phyloP scores from a whole-genome alignment of 1,139 yeast genomes.

The Lodderomyces margitis region DNA sequence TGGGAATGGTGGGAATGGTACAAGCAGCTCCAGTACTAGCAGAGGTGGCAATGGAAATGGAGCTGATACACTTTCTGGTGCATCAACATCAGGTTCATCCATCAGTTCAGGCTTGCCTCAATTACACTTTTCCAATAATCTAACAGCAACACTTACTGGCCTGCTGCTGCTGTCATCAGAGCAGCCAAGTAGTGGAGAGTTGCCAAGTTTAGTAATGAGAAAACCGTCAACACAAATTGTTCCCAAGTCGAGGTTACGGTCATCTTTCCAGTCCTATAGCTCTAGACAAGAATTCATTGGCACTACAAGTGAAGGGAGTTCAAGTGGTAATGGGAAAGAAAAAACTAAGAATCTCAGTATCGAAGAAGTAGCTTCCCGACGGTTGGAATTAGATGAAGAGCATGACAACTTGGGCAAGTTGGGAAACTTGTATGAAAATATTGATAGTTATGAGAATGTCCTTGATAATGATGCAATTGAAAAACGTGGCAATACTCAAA shows the following conservation, averaged over 20 bases:
- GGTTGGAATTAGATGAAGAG: not conserved
- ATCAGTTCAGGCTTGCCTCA: constrained; percentile 4
- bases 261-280: constrained; percentile 5
- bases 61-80: constrained; percentile 7
- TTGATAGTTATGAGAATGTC: constrained; percentile 27
- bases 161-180: constrained; percentile 6
- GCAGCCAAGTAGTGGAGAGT: constrained; percentile 6
- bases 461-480: not conserved
- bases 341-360: not conserved
- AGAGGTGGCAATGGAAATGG: constrained; percentile 22
- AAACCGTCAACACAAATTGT: not conserved
- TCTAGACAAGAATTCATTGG: constrained; percentile 34
- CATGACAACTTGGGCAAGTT: not conserved
- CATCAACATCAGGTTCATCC: constrained; percentile 4
- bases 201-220: not conserved
- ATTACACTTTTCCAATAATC: constrained; percentile 4
- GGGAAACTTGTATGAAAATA: not conserved
- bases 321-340: constrained; percentile 19
- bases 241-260: not conserved
- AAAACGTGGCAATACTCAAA: too few relatives aligned
- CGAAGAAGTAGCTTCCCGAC: not conserved
- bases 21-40: constrained; percentile 4
- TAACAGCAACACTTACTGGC: not conserved
- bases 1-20: constrained; percentile 15
- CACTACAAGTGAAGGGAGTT: constrained; percentile 35